Conservation (phyloP, 305 asterid species). For the Salvia sclarea region DNA sequence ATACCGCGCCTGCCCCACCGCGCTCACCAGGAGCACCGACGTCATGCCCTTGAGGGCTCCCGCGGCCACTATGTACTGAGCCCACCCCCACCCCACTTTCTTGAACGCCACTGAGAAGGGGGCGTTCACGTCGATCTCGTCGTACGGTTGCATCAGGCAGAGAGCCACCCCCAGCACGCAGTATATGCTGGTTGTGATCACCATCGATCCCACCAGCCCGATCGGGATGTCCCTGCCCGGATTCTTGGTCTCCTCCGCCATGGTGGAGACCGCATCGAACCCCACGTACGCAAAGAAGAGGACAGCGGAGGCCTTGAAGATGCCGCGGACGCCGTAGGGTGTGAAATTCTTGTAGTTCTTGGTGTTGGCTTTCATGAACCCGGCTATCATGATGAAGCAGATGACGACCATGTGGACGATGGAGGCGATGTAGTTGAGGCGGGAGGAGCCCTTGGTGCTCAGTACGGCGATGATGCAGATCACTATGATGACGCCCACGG, state of each 20-base stretch:
- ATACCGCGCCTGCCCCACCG: slow-evolving; percentile 81
- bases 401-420: slow-evolving; percentile 61
- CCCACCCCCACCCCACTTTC: slow-evolving; percentile 73
- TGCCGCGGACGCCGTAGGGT: slow-evolving; percentile 58
- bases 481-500: slow-evolving; percentile 52
- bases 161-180: slow-evolving; percentile 63
- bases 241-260: slow-evolving; percentile 89
- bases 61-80: slow-evolving; percentile 71
- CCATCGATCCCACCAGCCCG: slow-evolving; percentile 88
- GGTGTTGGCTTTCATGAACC: slow-evolving; percentile 58
- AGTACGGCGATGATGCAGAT: slow-evolving; percentile 58
- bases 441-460: slow-evolving; percentile 79
- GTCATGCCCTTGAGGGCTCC: slow-evolving; percentile 89
- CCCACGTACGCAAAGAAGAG: slow-evolving; percentile 86
- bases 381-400: slow-evolving; percentile 61
- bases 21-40: slow-evolving; percentile 64
- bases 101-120: slow-evolving; percentile 73
- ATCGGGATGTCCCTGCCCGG: slow-evolving; percentile 78
- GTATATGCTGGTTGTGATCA: slow-evolving; percentile 59
- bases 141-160: slow-evolving; percentile 75
- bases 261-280: slow-evolving; percentile 83
- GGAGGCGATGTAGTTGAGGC: slow-evolving; percentile 74
- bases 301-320: slow-evolving; percentile 75
- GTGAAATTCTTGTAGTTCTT: slow-evolving; percentile 53
- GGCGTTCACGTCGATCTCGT: slow-evolving; percentile 51